Evolutionary conservation across 352 stramenopile species (phyloP), one percentile per base, ranked within the genome.

Genomic region (Phytophthora agathidicida): DNA sequence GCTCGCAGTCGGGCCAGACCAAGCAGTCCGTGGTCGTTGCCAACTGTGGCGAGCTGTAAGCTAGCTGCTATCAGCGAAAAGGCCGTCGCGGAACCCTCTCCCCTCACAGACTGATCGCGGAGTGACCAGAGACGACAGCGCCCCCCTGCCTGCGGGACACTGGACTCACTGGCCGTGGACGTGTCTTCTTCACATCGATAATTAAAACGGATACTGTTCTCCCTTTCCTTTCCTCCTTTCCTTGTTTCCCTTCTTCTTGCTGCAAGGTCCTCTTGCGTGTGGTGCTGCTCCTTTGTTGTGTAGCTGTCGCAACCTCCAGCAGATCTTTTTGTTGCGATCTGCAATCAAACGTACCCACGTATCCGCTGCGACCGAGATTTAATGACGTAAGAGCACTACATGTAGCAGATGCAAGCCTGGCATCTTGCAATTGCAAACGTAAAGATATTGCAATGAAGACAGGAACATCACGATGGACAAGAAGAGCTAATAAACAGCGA

Each of bases 21-120:
- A 91, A 79, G 51, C 75, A 90, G 67, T 68, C 80, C 32, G 94
- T 99, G 44, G 80, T 97, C 31, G 75, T 99, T 58, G 96, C 90
- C 60, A 91, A 99, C 77, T 98, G 88, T 69, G 98, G 98, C 66
- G 83, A 99, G 80, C 77, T 99, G 16, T 74, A 74, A 69, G 32
- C 19, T 37, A 27, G 22, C 8, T 31, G 22, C 43, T 32, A n/a
- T n/a, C n/a, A n/a, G n/a, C n/a, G n/a, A n/a, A n/a, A n/a, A n/a
- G n/a, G n/a, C n/a, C n/a, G n/a, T n/a, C n/a, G 44, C 16, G 31
- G 10, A 59, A 13, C 10, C 37, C 20, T 37, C 13, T 36, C 24
- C 4, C 22, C 17, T 16, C 33, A 33, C 30, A 33, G 32, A 31
- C 19, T 35, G 13, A 66, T 47, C 48, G 57, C 49, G 24, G 33